A percentile compares a stretch with the other conserved stretches of the same genome.
These are phyloP conservation scores for Pterulicium gracile DNA, from an alignment of 1,284 basidiomycete species.

Conservation along the genomic window DNA sequence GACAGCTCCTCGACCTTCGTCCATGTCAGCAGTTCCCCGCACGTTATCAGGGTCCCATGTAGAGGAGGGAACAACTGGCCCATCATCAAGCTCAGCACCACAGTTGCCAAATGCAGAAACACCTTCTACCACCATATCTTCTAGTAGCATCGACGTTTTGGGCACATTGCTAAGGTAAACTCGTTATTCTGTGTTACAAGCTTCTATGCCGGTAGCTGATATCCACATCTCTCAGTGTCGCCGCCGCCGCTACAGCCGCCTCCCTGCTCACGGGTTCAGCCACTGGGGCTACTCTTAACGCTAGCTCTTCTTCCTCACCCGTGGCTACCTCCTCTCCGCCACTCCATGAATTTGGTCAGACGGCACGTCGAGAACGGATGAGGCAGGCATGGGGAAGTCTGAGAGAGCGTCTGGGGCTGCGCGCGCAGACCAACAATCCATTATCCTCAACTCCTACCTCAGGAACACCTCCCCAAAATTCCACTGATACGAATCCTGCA, in stretches of 20 bases:
- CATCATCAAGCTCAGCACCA: conserved; percentile 5
- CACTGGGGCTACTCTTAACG: conserved; percentile 46
- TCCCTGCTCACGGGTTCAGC: conserved; percentile 52
- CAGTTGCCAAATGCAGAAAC: conserved; percentile 8
- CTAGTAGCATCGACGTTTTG: conserved; percentile 68
- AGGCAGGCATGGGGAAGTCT: conserved; percentile 55
- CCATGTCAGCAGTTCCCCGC: conserved; percentile 7
- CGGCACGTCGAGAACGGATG: conserved; percentile 25
- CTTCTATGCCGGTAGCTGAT: no score
- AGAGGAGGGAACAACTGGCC: conserved; percentile 8
- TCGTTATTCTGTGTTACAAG: no score
- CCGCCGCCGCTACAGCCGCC: conserved; percentile 71
- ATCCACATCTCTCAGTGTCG: conserved; percentile 50
- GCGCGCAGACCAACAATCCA: conserved; percentile 10
- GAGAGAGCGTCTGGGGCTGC: conserved; percentile 49
- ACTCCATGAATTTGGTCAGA: conserved; percentile 6
- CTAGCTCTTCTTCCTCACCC: conserved; percentile 26
- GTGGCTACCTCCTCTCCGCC: conserved; percentile 8
- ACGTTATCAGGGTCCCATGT: conserved; percentile 7
- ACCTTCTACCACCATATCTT: conserved; percentile 24
- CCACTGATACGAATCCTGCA: conserved; percentile 10
- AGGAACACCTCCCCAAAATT: no score
- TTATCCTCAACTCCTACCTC: conserved; percentile 8
- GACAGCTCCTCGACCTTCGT: no score
- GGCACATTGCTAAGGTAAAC: conserved; percentile 70